Percentiles rank a stretch among this genome's conserved stretches.
These are phyloP conservation scores for Agarophyton chilense DNA, from an alignment of 23 red algal genomes.

Conservation along the genomic window DNA sequence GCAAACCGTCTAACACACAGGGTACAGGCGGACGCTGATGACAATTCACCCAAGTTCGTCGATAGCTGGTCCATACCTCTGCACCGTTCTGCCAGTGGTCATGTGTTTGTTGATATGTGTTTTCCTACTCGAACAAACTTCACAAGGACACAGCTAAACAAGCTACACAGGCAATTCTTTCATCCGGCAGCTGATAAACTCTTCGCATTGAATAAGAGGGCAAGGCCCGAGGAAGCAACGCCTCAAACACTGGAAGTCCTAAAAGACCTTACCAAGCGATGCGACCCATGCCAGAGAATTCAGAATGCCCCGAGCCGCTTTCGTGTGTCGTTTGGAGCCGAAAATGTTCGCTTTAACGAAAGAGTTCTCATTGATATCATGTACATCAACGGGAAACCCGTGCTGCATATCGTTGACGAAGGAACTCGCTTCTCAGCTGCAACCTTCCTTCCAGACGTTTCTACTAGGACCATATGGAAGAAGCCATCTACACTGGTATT, in stretches of 20 bases:
- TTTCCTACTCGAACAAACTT: background rate
- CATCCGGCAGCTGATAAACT: conserved; percentile 21
- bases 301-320: conserved; percentile 33
- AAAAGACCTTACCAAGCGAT: conserved; percentile 28
- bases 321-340: conserved; percentile 29
- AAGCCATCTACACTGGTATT: too few species aligned
- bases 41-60: background rate
- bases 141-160: conserved; percentile 35
- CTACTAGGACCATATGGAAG: too few species aligned
- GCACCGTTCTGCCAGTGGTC: background rate
- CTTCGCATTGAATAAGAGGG: conserved; percentile 21
- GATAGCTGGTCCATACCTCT: conserved; percentile 39
- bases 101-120: conserved; percentile 14
- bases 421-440: too few species aligned
- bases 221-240: conserved; percentile 29
- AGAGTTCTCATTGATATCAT: conserved; percentile 40
- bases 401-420: conserved; percentile 51
- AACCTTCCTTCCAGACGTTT: too few species aligned
- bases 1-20: background rate
- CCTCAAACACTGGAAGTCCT: conserved; percentile 15
- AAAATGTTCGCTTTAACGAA: conserved; percentile 37
- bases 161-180: conserved; percentile 52
- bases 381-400: conserved; percentile 41
- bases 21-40: background rate
- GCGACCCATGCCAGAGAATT: conserved; percentile 53